Evolutionary conservation across 495 filamentous ascomycete genomes (phyloP), one percentile per base, ranked within the genome.

Genomic region (Talaromyces trachyspermus): DNA sequence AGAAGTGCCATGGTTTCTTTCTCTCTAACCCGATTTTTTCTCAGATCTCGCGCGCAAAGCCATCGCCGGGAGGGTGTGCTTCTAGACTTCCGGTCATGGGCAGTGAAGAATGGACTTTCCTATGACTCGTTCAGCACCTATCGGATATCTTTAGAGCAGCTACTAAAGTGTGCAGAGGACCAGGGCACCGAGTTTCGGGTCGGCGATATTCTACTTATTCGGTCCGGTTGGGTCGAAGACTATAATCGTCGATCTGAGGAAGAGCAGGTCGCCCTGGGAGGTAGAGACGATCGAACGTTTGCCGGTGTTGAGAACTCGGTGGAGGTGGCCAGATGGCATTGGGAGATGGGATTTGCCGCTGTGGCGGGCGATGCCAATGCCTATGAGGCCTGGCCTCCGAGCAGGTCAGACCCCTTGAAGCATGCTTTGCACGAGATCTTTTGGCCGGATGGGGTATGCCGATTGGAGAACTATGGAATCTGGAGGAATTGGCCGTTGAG

Each of bases 401-500:
- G 48, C 35, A 7, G 27, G n/a, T 44, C 24, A 25, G 49, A 43
- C 14, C 37, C 35, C 11, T 35, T 12, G 36, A 48, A 48, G 43
- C 51, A 54, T 40, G 54, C n/a, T n/a, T n/a, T n/a, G n/a, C n/a
- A n/a, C n/a, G n/a, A n/a, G n/a, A n/a, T n/a, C n/a, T n/a, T n/a
- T n/a, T n/a, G n/a, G n/a, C n/a, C n/a, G n/a, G n/a, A n/a, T n/a
- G n/a, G 50, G 48, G 52, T 50, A 48, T 51, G 32, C 54, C 54
- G 1, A 51, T 57, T 9, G 54, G 54, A n/a, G 54, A 57, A 29
- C 33, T 17, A 11, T 57, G 48, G 37, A 51, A 57, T 29, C 60
- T 81, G 20, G 71, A 76, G 45, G 67, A 58, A n/a, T n/a, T n/a
- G n/a, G n/a, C n/a, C n/a, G 20, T 57, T 81, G 15, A 64, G 69